A percentile compares a stretch with the other conserved stretches of the same genome.
These are phyloP conservation scores for Pythium aristosporum DNA, from an alignment of 352 stramenopile genomes.

Conservation along the genomic window DNA sequence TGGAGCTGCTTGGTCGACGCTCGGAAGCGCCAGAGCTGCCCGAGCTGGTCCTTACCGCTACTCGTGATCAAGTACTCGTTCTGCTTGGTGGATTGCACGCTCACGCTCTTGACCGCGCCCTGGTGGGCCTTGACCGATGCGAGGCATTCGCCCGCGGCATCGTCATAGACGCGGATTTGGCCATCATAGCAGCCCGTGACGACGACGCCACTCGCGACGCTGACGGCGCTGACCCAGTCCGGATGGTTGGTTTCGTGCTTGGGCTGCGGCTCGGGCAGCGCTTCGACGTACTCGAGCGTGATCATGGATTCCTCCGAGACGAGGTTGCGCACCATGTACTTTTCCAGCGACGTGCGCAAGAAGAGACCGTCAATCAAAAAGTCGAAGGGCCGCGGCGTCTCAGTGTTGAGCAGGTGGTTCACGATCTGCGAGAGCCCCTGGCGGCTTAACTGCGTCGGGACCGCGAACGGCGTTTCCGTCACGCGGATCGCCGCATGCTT, in stretches of 20 bases:
- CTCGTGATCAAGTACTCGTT: conserved; percentile 66
- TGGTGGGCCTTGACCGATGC: conserved; percentile 76
- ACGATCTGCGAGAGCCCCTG: conserved; percentile 88
- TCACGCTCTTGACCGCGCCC: conserved; percentile 70
- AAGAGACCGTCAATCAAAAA: conserved; percentile 81
- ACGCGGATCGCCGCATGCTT: conserved; percentile 86
- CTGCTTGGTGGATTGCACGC: conserved; percentile 32
- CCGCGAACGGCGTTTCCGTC: conserved; percentile 87
- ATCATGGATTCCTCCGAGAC: conserved; percentile 82
- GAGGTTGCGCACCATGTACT: conserved; percentile 64
- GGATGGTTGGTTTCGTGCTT: conserved; percentile 67
- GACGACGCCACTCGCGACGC: conserved; percentile 42
- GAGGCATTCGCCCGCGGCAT: conserved; percentile 38
- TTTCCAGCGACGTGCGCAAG: conserved; percentile 72
- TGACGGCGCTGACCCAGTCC: conserved; percentile 87
- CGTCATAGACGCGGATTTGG: conserved; percentile 77
- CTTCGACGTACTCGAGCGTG: conserved; percentile 88
- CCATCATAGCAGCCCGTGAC: conserved; percentile 88
- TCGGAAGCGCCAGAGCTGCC: conserved; percentile 65
- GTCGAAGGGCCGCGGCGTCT: conserved; percentile 75
- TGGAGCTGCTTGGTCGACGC: conserved; percentile 37
- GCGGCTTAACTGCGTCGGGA: conserved; percentile 73
- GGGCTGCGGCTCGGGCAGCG: conserved; percentile 69
- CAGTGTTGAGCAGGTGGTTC: conserved; percentile 81
- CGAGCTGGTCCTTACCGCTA: conserved; percentile 77